Conservation (phyloP, 352 stramenopile species). For the Globisporangium nunn region DNA sequence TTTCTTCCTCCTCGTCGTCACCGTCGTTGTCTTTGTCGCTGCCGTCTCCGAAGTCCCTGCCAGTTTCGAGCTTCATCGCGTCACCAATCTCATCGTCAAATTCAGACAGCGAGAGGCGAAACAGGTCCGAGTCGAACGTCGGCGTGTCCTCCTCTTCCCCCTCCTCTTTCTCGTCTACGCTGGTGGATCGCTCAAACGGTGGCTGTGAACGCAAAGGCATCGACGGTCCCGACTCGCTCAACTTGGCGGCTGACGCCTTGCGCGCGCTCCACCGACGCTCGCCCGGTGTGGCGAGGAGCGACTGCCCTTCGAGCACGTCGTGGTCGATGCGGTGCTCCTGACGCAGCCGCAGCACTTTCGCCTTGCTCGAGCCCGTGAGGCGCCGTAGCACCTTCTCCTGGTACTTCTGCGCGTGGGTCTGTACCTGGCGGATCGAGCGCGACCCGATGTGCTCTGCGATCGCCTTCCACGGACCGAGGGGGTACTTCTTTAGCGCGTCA, state of each 20-base stretch:
- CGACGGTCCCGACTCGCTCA: background rate
- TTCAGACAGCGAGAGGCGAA: constrained; percentile 8
- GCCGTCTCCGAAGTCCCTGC: background rate
- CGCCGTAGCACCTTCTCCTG: constrained; percentile 13
- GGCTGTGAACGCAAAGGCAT: no score
- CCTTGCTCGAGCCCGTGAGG: constrained; percentile 5
- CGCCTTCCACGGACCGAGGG: constrained; percentile 10
- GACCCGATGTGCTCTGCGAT: constrained; percentile 12
- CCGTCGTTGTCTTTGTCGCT: background rate
- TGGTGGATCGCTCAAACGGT: background rate
- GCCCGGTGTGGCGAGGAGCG: constrained; percentile 3
- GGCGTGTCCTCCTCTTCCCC: background rate
- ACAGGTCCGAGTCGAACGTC: background rate
- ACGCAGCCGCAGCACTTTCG: constrained; percentile 13
- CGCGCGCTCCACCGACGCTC: constrained; percentile 3
- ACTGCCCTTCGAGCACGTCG: constrained; percentile 9
- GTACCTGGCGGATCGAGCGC: constrained; percentile 11
- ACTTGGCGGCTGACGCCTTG: constrained; percentile 1
- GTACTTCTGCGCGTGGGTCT: constrained; percentile 17
- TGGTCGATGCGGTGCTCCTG: constrained; percentile 16
- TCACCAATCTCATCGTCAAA: constrained; percentile 2
- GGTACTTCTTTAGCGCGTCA: constrained; percentile 14
- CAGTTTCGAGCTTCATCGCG: background rate
- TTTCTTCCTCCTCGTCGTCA: background rate
- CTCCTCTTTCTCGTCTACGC: background rate